Evolutionary conservation across 495 filamentous ascomycete species (phyloP), one percentile per base, ranked within the genome.

Genomic region (Talaromyces nanjingensis): DNA sequence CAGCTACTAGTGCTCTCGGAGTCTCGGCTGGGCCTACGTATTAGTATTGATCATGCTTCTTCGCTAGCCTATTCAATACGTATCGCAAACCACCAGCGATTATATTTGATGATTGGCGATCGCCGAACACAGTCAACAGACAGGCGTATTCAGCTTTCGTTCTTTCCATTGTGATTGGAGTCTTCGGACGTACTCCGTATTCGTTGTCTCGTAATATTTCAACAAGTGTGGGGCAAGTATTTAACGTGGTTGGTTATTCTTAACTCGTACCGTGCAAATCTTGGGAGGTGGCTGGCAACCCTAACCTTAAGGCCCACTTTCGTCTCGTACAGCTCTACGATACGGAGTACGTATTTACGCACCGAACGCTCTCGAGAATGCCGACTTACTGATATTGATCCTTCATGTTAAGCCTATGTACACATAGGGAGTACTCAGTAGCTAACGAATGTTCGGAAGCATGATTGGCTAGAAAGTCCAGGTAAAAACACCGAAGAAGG

Each of bases 281-380:
- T 56, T 27, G 53, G 27, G 37, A 59, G 27, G 56, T 59, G 56
- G 55, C 55, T 58, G 55, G 56, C 56, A 59, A 37, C 56, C 27
- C 56, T 37, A 59, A 59, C 27, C n/a, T 37, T 31, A 33, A 59
- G 31, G 16, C 27, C 31, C 22, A 56, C 22, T 16, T 27, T 6
- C 22, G 22, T 29, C 14, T 25, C 24, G 53, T 29, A 27, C 29
- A 31, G 29, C 6, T 31, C 5, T 27, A 27, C 27, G 4, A 37
- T 37, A 37, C 33, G 11, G 8, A 37, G 33, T 37, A 31, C 29
- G 33, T 37, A 42, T 16, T 42, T 42, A 42, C 37, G 14, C 12
- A 42, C 37, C 16, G 3, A 14, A 39, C 12, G 34, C 27, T 39
- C 12, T 39, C 4, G 9, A 39, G 34, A 39, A 39, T 4, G 9